A percentile compares a stretch with the other conserved stretches of the same genome.
Conservation (phyloP, 768 basidiomycete genomes). For the Lactarius indigo region DNA sequence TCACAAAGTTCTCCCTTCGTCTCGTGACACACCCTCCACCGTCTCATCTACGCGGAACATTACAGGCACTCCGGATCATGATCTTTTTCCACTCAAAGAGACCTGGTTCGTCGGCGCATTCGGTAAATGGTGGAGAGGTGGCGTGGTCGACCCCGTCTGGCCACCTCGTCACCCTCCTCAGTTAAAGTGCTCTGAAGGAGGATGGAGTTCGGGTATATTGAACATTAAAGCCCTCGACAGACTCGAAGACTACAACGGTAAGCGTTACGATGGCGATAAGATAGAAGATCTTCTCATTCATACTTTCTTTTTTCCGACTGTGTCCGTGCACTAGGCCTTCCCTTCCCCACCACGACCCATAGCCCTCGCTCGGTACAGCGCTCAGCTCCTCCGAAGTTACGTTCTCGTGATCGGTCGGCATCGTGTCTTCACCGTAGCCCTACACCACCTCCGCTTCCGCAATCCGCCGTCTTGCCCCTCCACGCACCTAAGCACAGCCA, state of each 20-base stretch:
- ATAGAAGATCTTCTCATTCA: slow-evolving; percentile 32
- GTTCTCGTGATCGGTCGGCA: slow-evolving; percentile 35
- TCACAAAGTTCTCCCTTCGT: slow-evolving; percentile 27
- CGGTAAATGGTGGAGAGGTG: slow-evolving; percentile 88
- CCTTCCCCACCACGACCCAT: slow-evolving; percentile 25
- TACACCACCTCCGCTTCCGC: slow-evolving; percentile 81
- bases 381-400: slow-evolving; percentile 54
- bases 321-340: slow-evolving; percentile 18
- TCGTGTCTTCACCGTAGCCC: slow-evolving; percentile 45
- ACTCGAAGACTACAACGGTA: slow-evolving; percentile 65
- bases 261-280: slow-evolving; percentile 30
- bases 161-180: slow-evolving; percentile 53
- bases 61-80: slow-evolving; percentile 33
- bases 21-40: slow-evolving; percentile 19
- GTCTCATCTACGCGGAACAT: slow-evolving; percentile 10
- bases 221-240: slow-evolving; percentile 71
- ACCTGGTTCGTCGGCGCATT: slow-evolving; percentile 91
- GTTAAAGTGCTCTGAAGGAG: slow-evolving; percentile 62
- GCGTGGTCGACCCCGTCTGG: slow-evolving; percentile 78
- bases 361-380: slow-evolving; percentile 24
- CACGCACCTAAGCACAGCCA: slow-evolving; percentile 50
- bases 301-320: no score
- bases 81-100: slow-evolving; percentile 58
- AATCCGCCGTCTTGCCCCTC: slow-evolving; percentile 74
- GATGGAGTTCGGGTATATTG: slow-evolving; percentile 74